Evolutionary conservation across 2,329 filamentous ascomycete species (phyloP).

Genomic region (Trichoderma atroviride): DNA sequence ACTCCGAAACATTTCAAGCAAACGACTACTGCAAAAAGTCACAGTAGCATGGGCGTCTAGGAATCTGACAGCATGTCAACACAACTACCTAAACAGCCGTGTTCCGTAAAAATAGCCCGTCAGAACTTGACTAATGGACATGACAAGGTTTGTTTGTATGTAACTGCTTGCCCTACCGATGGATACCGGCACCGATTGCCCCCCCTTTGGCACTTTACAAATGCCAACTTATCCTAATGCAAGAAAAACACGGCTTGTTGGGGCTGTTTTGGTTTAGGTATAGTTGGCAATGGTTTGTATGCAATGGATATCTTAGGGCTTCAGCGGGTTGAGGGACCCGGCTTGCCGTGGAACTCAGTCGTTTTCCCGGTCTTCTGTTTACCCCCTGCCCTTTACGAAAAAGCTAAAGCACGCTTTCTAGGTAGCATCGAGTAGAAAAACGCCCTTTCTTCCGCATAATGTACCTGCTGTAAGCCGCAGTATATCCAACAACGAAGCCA

Average conservation of each 20-base stretch:
- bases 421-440: background rate
- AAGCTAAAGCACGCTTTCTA: background rate
- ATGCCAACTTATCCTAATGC: background rate
- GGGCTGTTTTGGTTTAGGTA: background rate
- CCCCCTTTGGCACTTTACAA: background rate
- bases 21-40: no score
- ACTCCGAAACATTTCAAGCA: no score
- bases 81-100: background rate
- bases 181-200: background rate
- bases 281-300: background rate
- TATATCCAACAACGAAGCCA: no score
- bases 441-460: no score
- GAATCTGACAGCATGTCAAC: background rate
- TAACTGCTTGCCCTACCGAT: background rate
- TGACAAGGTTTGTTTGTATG: background rate
- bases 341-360: background rate
- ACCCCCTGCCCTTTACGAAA: background rate
- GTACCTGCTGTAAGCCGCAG: no score
- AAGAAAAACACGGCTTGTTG: background rate
- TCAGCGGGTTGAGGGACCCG: background rate
- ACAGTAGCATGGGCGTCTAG: no score
- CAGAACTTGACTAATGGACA: background rate
- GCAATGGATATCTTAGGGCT: background rate
- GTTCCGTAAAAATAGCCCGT: background rate
- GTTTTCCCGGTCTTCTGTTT: background rate